phyloP scores from a whole-genome alignment of 768 basidiomycete species.

The Trametes coccinea region DNA sequence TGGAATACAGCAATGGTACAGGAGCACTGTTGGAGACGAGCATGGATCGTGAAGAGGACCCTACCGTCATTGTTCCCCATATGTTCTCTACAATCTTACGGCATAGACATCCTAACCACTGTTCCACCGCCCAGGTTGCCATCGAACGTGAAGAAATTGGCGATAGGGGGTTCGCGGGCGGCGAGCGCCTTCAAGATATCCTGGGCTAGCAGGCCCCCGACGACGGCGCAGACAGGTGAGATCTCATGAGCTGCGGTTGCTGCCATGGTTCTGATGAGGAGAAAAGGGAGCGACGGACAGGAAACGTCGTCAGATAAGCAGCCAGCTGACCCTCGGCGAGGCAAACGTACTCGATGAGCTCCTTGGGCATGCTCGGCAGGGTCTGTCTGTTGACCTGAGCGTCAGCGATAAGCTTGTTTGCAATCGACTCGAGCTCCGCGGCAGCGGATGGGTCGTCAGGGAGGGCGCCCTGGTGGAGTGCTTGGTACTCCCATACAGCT shows the following conservation, averaged over 20 bases:
- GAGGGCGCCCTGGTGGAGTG: conserved; percentile 52
- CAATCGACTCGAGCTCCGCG: conserved; percentile 62
- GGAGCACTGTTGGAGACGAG: conserved; percentile 4
- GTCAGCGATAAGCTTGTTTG: conserved; percentile 56
- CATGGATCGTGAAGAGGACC: background rate
- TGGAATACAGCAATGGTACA: conserved; percentile 16
- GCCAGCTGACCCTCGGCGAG: background rate
- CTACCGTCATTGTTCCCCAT: conserved; percentile 9
- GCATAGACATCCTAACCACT: conserved; percentile 56
- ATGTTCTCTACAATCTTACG: conserved; percentile 13
- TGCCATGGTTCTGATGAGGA: conserved; percentile 54
- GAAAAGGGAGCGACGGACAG: background rate
- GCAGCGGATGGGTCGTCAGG: conserved; percentile 51
- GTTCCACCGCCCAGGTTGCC: conserved; percentile 77
- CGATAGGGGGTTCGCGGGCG: conserved; percentile 88
- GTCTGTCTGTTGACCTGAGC: conserved; percentile 74
- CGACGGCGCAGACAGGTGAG: conserved; percentile 90
- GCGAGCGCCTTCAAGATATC: conserved; percentile 91
- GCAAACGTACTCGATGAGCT: conserved; percentile 61
- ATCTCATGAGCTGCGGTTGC: conserved; percentile 81
- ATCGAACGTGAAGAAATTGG: conserved; percentile 90
- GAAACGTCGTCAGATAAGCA: background rate
- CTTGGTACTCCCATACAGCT: conserved; percentile 88
- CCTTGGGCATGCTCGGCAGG: conserved; percentile 54
- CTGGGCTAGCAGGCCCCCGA: conserved; percentile 93